phyloP scores from a whole-genome alignment of 2,329 filamentous ascomycete genomes.

The Hymenoscyphus fraxineus region DNA sequence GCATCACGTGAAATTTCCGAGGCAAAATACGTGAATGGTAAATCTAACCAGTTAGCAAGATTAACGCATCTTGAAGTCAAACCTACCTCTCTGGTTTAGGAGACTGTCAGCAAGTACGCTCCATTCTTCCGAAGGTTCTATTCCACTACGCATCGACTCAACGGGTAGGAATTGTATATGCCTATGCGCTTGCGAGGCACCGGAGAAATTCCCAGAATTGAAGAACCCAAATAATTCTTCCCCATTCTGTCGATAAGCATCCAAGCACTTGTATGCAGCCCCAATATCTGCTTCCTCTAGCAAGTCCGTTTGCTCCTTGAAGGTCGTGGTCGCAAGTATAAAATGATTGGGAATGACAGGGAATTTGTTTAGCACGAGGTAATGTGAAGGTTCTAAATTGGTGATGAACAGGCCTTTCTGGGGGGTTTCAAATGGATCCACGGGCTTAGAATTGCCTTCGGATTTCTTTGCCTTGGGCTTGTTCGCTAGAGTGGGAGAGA shows the following conservation, averaged over 20 bases:
- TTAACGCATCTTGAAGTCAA: not conserved
- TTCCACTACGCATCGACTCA: slow-evolving; percentile 55
- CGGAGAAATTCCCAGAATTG: slow-evolving; percentile 65
- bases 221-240: slow-evolving; percentile 36
- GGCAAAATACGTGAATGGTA: slow-evolving; percentile 34
- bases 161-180: slow-evolving; percentile 70
- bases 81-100: slow-evolving; percentile 17
- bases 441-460: slow-evolving; percentile 35
- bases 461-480: slow-evolving; percentile 52
- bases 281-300: slow-evolving; percentile 59
- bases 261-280: slow-evolving; percentile 58
- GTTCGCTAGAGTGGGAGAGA: slow-evolving; percentile 63
- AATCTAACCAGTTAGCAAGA: slow-evolving; percentile 15
- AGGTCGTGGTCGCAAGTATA: slow-evolving; percentile 63
- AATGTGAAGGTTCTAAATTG: slow-evolving; percentile 52
- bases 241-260: slow-evolving; percentile 45
- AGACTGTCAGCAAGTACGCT: slow-evolving; percentile 45
- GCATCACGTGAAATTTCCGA: slow-evolving; percentile 19
- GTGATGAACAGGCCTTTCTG: slow-evolving; percentile 51
- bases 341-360: slow-evolving; percentile 68
- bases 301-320: slow-evolving; percentile 61
- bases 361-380: slow-evolving; percentile 71
- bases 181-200: slow-evolving; percentile 67
- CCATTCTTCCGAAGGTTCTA: slow-evolving; percentile 41
- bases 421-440: slow-evolving; percentile 65